These are phyloP conservation scores for Colletotrichum aenigma DNA, from an alignment of 2,329 filamentous ascomycete genomes.

Conservation along the genomic window DNA sequence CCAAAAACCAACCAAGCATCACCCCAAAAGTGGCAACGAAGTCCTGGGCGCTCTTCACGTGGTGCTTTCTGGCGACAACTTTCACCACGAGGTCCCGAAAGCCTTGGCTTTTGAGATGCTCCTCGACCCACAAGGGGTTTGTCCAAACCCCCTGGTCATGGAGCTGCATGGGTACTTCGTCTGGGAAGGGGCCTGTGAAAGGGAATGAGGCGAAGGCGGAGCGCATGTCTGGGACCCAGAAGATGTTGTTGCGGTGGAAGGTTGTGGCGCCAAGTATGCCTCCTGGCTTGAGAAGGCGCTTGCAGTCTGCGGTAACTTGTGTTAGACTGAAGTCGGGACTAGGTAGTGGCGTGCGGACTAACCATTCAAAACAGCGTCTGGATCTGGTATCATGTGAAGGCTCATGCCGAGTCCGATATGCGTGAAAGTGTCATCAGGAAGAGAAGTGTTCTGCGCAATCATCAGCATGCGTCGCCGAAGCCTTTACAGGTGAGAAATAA, in stretches of 20 bases:
- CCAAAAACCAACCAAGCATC: neutral
- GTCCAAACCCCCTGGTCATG: conserved; percentile 44
- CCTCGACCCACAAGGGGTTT: conserved; percentile 41
- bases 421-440: neutral
- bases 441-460: neutral
- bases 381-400: neutral
- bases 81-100: neutral
- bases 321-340: neutral
- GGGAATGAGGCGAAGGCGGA: conserved; percentile 44
- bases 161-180: conserved; percentile 39
- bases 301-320: conserved; percentile 39
- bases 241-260: conserved; percentile 35
- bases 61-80: neutral
- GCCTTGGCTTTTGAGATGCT: neutral
- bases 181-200: conserved; percentile 40
- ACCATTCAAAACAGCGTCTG: neutral
- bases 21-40: neutral
- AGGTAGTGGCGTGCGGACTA: neutral
- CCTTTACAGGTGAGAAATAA: neutral
- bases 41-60: neutral
- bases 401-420: neutral
- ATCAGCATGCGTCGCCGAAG: neutral
- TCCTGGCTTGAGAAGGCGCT: conserved; percentile 41
- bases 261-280: conserved; percentile 41
- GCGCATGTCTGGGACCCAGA: conserved; percentile 42